Base-by-base conservation (phyloP, 2,329 filamentous ascomycete species). In the Neofusicoccum ribis region DNA sequence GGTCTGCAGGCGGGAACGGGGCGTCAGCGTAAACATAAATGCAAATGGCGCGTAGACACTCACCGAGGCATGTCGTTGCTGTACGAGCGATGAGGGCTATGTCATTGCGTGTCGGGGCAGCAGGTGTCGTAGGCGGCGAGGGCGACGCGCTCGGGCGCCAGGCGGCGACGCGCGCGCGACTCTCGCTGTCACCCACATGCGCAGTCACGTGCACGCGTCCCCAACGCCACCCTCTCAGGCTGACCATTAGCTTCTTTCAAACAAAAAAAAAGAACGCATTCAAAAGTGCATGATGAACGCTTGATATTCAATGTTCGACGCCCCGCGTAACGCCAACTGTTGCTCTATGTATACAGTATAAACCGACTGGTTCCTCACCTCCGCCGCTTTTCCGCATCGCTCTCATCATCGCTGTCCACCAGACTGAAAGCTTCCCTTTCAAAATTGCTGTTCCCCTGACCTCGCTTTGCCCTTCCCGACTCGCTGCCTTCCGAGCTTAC, bases 381-480 rank as follows among this genome's bases (percentile, higher is more conserved):
- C 60, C 37, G 56, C 12, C 44, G 51, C 51, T 65, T 65, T 39
- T 65, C 63, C 37, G 36, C 7, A 14, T 60, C 52, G 44, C 65
- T 66, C 51, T 61, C 60, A 27, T 64, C 60, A 23, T 59, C 65
- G 36, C 50, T 60, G 17, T 64, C 60, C 20, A 60, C 50, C 11
- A 64, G 14, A 36, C 37, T 60, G 54, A 47, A 65, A 67, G 70
- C 74, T 20, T 72, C 74, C 15, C 70, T 71, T 20, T 76, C 72
- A 49, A 72, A 70, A 41, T 74, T 75, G 11, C 75, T 75, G 44
- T 78, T 76, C 15, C 58, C 56, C 27, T 50, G 49, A 17, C 36
- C 46, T 44, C 44, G 49, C 60, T 46, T 70, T 73, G n/a, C 73
- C 41, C 23, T 73, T 72, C 69, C 67, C 8, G 37, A 17, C 11